Conservation (phyloP, 345 rosid genomes). For the Salix dunnii region DNA sequence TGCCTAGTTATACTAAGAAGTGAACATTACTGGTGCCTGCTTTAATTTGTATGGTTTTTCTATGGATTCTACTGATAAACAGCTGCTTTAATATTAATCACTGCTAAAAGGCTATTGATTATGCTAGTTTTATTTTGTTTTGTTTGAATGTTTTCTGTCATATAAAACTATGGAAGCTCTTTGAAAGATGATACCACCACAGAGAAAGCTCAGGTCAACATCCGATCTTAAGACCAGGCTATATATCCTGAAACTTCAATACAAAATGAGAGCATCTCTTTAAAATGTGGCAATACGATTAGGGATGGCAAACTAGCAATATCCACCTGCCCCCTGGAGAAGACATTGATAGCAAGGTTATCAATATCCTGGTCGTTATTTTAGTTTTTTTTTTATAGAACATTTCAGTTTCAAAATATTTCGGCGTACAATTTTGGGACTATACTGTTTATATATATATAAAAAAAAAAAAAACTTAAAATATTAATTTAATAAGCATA, state of each 20-base stretch:
- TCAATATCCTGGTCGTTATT: too few relatives aligned
- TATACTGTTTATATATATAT: too few relatives aligned
- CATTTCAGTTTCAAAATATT: too few relatives aligned
- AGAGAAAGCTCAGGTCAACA: background rate
- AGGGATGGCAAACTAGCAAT: background rate
- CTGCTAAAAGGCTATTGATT: constrained; percentile 3
- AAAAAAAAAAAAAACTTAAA: too few relatives aligned
- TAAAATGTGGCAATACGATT: too few relatives aligned
- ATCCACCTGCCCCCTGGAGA: background rate
- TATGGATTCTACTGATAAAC: background rate
- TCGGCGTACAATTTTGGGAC: too few relatives aligned
- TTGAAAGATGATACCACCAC: background rate
- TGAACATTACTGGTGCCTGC: background rate
- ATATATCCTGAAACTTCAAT: too few relatives aligned
- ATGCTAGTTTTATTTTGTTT: constrained; percentile 8
- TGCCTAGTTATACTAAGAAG: background rate
- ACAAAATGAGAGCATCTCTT: too few relatives aligned
- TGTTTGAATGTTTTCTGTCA: background rate
- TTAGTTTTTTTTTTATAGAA: too few relatives aligned
- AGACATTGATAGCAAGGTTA: fast-evolving
- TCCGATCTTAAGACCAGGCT: background rate
- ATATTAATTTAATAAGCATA: too few relatives aligned
- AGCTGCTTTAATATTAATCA: background rate
- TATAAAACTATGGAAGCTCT: background rate
- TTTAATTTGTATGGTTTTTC: background rate